Evolutionary conservation across 768 basidiomycete genomes (phyloP), one percentile per base, ranked within the genome.

Genomic region (Fistulinella prunicolor): DNA sequence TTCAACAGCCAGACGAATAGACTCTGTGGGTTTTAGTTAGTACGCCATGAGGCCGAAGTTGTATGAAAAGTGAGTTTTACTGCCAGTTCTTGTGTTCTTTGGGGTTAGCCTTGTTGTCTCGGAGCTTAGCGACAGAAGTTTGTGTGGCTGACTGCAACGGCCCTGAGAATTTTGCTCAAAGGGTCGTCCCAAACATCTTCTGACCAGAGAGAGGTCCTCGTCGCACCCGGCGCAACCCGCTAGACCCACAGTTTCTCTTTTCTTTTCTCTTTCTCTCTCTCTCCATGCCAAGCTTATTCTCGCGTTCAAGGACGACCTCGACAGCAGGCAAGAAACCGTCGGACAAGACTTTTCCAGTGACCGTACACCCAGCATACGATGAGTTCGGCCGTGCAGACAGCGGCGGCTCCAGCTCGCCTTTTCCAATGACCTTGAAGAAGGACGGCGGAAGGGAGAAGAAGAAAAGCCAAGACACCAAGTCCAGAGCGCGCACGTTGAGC

Each of bases 241-340:
- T 39, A 38, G 41, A 26, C 35, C 35, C 32, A 32, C 45, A 20
- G 7, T 34, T 22, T 39, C 42, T 23, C 29, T 24, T 35, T 37
- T 41, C 26, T 30, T 30, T 39, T 17, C 20, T 38, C n/a, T 46
- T 30, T 24, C 36, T 24, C 19, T 38, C 44, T 46, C 47, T 54
- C 60, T 66, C 76, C 70, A 86, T 87, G 85, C 83, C 79, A 73
- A 84, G 81, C 67, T 63, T 86, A 69, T 87, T 87, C 70, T 85
- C 85, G 64, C 80, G 85, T 57, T 64, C 81, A 53, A 78, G 85
- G 44, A 84, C 83, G 40, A 74, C 71, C 46, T 85, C 85, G 19
- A 77, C 78, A 3, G 70, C 80, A 30, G 64, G 67, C 40, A 80
- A 77, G 70, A 74, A 70, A 47, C 57, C 54, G 9, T n/a, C 50